Percentiles rank a stretch among this genome's conserved stretches.
These are phyloP conservation scores for Termitomyces sp. DNA, from an alignment of 768 basidiomycete genomes.

Conservation along the genomic window DNA sequence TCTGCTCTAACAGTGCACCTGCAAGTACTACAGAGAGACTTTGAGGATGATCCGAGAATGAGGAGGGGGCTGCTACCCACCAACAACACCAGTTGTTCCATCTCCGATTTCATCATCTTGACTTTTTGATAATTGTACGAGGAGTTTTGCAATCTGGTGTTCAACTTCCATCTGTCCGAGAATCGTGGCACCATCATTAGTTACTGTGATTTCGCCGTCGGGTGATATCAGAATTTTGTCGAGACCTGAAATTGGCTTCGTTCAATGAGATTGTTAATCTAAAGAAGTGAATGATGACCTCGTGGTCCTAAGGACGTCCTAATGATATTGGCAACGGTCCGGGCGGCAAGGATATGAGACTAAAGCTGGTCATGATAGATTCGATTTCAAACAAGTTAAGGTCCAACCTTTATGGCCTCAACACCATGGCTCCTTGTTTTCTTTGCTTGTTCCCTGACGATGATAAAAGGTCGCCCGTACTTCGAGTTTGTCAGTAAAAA, in stretches of 20 bases:
- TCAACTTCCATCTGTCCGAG: constrained; percentile 99
- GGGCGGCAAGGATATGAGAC: constrained; percentile 95
- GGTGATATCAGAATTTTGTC: constrained; percentile 94
- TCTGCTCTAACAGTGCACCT: constrained; percentile 94
- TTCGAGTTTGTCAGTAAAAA: constrained; percentile 27
- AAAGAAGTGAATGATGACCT: constrained; percentile 43
- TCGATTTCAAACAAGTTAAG: constrained; percentile 8
- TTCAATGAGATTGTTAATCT: neutral
- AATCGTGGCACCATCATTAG: constrained; percentile 99
- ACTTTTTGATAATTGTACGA: constrained; percentile 94
- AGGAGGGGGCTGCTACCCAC: constrained; percentile 47
- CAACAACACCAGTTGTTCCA: constrained; percentile 98
- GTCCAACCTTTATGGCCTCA: constrained; percentile 87
- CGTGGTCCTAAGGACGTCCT: constrained; percentile 93
- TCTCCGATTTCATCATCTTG: constrained; percentile 99
- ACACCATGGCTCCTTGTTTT: constrained; percentile 91
- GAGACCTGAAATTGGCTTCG: constrained; percentile 52
- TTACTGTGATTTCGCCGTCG: constrained; percentile 98
- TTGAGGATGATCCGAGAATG: constrained; percentile 3
- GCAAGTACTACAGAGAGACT: constrained; percentile 68
- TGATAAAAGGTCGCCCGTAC: constrained; percentile 98
- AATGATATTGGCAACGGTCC: constrained; percentile 91
- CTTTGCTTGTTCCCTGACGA: constrained; percentile 88
- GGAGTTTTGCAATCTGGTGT: constrained; percentile 96
- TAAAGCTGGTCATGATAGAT: constrained; percentile 23